Evolutionary conservation across 257 asterid species (phyloP), one percentile per base, ranked within the genome.

Genomic region (Knoxia roxburghii): DNA sequence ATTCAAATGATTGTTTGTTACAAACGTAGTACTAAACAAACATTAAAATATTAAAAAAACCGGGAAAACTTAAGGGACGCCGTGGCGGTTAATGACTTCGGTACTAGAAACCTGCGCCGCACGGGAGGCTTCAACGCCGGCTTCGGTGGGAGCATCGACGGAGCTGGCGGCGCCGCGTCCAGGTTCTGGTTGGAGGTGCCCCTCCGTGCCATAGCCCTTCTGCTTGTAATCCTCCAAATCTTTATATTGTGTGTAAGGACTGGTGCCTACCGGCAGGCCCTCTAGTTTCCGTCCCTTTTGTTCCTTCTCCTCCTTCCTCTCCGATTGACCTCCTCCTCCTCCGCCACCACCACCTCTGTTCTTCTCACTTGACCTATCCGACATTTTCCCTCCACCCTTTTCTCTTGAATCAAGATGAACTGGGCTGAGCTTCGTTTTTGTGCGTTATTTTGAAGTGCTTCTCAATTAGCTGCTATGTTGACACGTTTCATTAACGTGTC

Each of bases 151-250:
- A 26, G 96, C 98, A 18, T 92, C 98, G 70, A 96, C 90, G 76
- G 97, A 89, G 12, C 72, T 79, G 56, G 91, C 92, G 61, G 98
- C 96, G 33, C 93, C 90, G n/a, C 80, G 96, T 74, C 95, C 91
- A n/a, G 86, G 84, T 17, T 77, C 62, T n/a, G 93, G 88, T 33
- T 89, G 73, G 10, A 64, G 88, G 73, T 92, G 97, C 37, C 98
- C 97, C 29, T 92, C 74, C 0, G 96, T 80, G 33, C 98, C 98
- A 14, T 92, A 92, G 0, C 87, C 97, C 72, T 86, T 78, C 56
- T 82, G 29, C 86, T 89, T 89, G 85, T 89, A 89, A 75, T 92
- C 97, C 75, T 92, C 97, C 83, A 89, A 74, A 24, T 92, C 96
- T 63, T 83, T 79, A 73, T 87, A 86, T 41, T 89, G 97, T 4